Percentiles rank a stretch among this genome's conserved stretches.
Evolutionary conservation across 1,284 basidiomycete species (phyloP).

Genomic region (Cutaneotrichosporon arboriforme): DNA sequence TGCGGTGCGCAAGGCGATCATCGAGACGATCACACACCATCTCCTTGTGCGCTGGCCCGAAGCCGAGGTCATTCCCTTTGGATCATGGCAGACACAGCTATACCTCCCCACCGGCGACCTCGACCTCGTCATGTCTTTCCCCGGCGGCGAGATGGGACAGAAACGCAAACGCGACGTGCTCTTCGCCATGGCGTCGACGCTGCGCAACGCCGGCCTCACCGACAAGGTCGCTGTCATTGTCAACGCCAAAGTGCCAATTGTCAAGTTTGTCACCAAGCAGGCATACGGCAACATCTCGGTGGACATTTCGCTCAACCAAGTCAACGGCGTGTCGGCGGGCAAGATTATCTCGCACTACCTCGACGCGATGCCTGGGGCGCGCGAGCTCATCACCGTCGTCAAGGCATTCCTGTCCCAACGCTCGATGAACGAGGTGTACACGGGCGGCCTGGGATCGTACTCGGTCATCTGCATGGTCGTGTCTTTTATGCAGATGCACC

Average conservation of each 20-base stretch:
- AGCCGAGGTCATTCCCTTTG: conserved; percentile 79
- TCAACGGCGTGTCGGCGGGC: conserved; percentile 74
- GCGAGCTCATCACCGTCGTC: conserved; percentile 54
- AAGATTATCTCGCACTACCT: conserved; percentile 78
- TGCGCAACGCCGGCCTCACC: conserved; percentile 52
- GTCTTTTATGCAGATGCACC: conserved; percentile 94
- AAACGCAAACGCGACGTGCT: conserved; percentile 45
- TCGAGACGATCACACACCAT: conserved; percentile 65
- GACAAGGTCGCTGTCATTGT: conserved; percentile 71
- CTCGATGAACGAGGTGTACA: conserved; percentile 94
- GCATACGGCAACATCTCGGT: conserved; percentile 66
- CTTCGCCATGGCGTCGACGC: conserved; percentile 47
- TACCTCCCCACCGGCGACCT: conserved; percentile 82
- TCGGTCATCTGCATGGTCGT: conserved; percentile 88
- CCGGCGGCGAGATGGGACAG: conserved; percentile 33
- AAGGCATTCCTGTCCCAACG: conserved; percentile 87
- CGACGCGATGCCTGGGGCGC: conserved; percentile 65
- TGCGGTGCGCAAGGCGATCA: conserved; percentile 70
- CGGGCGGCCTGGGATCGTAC: conserved; percentile 90
- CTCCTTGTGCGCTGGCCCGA: conserved; percentile 67
- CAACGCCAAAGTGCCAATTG: conserved; percentile 84
- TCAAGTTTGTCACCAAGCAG: conserved; percentile 77
- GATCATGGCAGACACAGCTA: conserved; percentile 87
- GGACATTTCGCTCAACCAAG: conserved; percentile 85
- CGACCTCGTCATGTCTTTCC: conserved; percentile 54